These are phyloP conservation scores for Protomyces pachydermus DNA, from an alignment of 1,139 yeast species.

Conservation along the genomic window DNA sequence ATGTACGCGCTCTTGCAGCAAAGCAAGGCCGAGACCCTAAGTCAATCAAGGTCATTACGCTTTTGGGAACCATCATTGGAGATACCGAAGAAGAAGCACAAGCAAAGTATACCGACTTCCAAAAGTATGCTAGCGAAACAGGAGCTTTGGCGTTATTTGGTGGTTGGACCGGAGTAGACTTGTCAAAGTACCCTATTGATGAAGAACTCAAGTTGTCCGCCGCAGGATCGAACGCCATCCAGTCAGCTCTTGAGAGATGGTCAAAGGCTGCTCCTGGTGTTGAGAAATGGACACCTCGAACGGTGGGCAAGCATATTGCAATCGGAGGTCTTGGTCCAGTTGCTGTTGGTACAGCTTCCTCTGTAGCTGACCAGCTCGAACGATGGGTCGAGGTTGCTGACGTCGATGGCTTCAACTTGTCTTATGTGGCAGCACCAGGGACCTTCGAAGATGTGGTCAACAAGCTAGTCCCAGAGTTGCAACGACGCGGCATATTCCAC, in stretches of 20 bases:
- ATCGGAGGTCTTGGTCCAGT: conserved; percentile 40
- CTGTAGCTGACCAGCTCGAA: conserved; percentile 40
- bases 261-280: conserved; percentile 36
- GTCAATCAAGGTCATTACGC: conserved; percentile 37
- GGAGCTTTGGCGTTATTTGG: conserved; percentile 40
- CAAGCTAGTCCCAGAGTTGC: conserved; percentile 41
- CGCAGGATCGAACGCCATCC: conserved; percentile 35
- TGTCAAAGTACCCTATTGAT: conserved; percentile 38
- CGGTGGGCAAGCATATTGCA: conserved; percentile 37
- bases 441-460: conserved; percentile 42
- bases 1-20: conserved; percentile 32
- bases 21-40: conserved; percentile 37
- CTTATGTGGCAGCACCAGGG: conserved; percentile 40
- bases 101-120: conserved; percentile 35
- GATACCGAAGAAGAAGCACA: conserved; percentile 41
- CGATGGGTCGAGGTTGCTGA: conserved; percentile 41
- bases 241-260: conserved; percentile 35
- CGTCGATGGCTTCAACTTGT: conserved; percentile 43
- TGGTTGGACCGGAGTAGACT: conserved; percentile 42
- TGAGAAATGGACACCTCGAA: conserved; percentile 37
- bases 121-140: conserved; percentile 36
- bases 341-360: conserved; percentile 38
- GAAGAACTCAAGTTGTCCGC: conserved; percentile 38
- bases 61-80: conserved; percentile 38
- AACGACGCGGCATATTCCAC: conserved; percentile 41